Evolutionary conservation across 2,329 filamentous ascomycete species (phyloP).

Genomic region (Xylaria sp.): DNA sequence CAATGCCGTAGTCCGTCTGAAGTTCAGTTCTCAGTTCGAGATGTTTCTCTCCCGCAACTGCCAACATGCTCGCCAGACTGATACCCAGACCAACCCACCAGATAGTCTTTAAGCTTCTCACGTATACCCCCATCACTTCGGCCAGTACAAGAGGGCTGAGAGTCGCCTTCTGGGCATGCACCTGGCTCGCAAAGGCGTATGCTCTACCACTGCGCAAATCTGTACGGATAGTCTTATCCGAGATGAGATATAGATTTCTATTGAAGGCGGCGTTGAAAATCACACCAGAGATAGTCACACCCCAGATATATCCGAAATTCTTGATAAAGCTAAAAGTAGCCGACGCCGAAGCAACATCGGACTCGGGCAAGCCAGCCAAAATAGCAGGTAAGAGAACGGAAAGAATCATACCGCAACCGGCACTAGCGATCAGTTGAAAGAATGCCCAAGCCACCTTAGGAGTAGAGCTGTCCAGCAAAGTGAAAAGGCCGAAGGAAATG

Average conservation of each 20-base stretch:
- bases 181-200: slow-evolving; percentile 20
- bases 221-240: background rate
- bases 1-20: background rate
- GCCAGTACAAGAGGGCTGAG: no score
- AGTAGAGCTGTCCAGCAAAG: slow-evolving; percentile 45
- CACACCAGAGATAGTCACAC: slow-evolving; percentile 45
- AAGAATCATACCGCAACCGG: slow-evolving; percentile 45
- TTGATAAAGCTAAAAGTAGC: slow-evolving; percentile 48
- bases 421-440: slow-evolving; percentile 46
- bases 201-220: background rate
- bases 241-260: slow-evolving; percentile 32
- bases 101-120: no score
- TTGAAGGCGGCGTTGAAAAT: slow-evolving; percentile 49
- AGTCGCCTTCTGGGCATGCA: background rate
- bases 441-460: slow-evolving; percentile 44
- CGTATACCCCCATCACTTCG: no score
- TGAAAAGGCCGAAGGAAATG: slow-evolving; percentile 47
- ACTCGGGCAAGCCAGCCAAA: slow-evolving; percentile 47
- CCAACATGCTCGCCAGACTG: background rate
- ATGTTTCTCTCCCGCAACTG: background rate
- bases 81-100: no score
- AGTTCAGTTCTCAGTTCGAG: background rate
- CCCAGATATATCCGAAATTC: slow-evolving; percentile 50
- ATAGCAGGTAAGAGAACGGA: slow-evolving; percentile 46
- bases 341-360: slow-evolving; percentile 45